phyloP scores from a whole-genome alignment of 306 rosid genomes.

The Cicer arietinum region DNA sequence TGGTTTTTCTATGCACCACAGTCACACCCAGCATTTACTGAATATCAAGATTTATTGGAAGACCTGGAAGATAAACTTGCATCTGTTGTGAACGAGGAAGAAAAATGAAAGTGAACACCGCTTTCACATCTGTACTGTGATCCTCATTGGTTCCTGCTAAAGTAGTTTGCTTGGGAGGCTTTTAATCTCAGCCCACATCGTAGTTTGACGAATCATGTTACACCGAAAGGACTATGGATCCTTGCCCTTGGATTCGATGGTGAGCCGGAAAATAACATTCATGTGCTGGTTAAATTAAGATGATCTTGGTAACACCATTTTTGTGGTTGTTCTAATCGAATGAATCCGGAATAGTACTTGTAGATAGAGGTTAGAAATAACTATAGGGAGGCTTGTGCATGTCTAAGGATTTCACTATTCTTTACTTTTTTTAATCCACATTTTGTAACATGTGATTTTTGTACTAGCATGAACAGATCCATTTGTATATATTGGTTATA shows the following conservation, averaged over 20 bases:
- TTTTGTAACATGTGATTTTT: conserved; percentile 42
- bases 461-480: conserved; percentile 41
- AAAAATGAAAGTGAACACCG: conserved; percentile 41
- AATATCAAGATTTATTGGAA: conserved; percentile 78
- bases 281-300: conserved; percentile 38
- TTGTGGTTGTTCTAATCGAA: conserved; percentile 37
- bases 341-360: conserved; percentile 46
- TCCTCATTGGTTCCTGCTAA: conserved; percentile 43
- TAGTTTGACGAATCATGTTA: conserved; percentile 23
- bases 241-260: conserved; percentile 38
- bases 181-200: conserved; percentile 23
- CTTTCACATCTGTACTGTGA: conserved; percentile 40
- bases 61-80: conserved; percentile 79
- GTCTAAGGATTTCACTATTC: conserved; percentile 51
- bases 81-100: conserved; percentile 55
- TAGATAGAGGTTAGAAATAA: conserved; percentile 54
- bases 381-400: conserved; percentile 53
- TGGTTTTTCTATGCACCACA: conserved; percentile 46
- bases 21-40: conserved; percentile 68
- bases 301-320: conserved; percentile 27
- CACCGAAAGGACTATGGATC: conserved; percentile 36
- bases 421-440: conserved; percentile 40
- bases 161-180: conserved; percentile 32
- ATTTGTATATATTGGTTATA: conserved; percentile 47
- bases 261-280: conserved; percentile 26